These are phyloP conservation scores for Alternaria sp. DNA, from an alignment of 2,329 filamentous ascomycete genomes.

Conservation along the genomic window DNA sequence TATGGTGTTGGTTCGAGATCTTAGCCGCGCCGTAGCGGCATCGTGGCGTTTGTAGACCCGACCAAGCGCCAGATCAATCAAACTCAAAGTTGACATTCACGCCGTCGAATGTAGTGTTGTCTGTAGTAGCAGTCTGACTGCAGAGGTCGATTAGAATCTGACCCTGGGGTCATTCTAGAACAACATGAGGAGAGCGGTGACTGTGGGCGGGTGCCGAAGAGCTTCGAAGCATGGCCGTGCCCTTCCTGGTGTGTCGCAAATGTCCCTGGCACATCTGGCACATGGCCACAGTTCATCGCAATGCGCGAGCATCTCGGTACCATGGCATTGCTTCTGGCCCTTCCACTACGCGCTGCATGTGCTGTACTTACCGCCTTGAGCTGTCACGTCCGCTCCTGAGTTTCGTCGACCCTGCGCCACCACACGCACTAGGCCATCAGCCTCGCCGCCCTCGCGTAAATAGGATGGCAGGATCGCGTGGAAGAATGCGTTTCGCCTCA, in stretches of 20 bases:
- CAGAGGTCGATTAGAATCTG: not conserved
- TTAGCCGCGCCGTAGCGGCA: not conserved
- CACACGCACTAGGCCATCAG: not conserved
- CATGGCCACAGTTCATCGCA: not conserved
- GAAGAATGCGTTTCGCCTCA: conserved; percentile 16
- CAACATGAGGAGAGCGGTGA: not conserved
- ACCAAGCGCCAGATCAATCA: not conserved
- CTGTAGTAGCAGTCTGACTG: not conserved
- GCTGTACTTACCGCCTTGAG: not conserved
- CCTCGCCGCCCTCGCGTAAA: conserved; percentile 16
- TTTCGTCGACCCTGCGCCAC: conserved; percentile 6
- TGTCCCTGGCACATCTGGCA: not conserved
- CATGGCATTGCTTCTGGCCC: not conserved
- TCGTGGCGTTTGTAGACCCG: not conserved
- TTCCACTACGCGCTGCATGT: not conserved
- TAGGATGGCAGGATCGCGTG: conserved; percentile 16
- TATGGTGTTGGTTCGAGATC: not conserved
- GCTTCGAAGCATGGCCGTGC: not conserved
- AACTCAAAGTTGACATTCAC: not conserved
- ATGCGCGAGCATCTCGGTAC: not conserved
- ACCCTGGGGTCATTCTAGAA: not conserved
- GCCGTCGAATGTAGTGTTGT: not conserved
- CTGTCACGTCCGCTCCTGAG: not conserved
- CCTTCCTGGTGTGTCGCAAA: not conserved
- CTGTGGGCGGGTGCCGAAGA: not conserved